Percentiles rank a stretch among this genome's conserved stretches.
These are phyloP conservation scores for Saturnispora dispora DNA, from an alignment of 805 yeast species.

Conservation along the genomic window DNA sequence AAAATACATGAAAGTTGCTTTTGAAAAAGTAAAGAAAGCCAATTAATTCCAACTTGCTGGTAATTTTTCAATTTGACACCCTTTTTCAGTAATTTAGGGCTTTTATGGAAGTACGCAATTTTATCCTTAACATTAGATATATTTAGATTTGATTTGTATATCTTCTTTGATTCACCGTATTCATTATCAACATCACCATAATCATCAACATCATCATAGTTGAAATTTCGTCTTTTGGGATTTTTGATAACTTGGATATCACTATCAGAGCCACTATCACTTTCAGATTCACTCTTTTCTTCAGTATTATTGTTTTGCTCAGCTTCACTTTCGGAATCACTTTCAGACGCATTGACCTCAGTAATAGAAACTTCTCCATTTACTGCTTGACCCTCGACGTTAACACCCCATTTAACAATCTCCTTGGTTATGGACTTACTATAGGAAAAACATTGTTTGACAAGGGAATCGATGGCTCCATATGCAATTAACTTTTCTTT, in stretches of 20 bases:
- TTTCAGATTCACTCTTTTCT: conserved; percentile 19
- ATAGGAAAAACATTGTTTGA: conserved; percentile 69
- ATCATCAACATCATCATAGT: conserved; percentile 13
- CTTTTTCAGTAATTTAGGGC: conserved; percentile 59
- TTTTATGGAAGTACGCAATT: conserved; percentile 46
- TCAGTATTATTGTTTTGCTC: conserved; percentile 19
- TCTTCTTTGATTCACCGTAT: conserved; percentile 11
- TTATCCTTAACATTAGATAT: conserved; percentile 12
- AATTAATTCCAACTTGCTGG: conserved; percentile 95
- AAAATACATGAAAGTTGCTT: conserved; percentile 80
- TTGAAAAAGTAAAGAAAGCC: conserved; percentile 76
- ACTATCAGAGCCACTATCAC: neutral
- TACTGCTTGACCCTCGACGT: conserved; percentile 41
- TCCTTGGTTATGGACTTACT: conserved; percentile 64
- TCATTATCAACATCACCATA: conserved; percentile 19
- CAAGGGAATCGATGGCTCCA: conserved; percentile 88
- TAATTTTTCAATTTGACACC: conserved; percentile 71
- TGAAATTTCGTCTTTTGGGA: neutral
- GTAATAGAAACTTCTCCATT: conserved; percentile 59
- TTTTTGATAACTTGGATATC: conserved; percentile 4
- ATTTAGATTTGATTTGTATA: conserved; percentile 25
- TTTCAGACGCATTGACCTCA: conserved; percentile 34
- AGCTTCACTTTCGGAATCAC: conserved; percentile 10
- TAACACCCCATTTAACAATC: conserved; percentile 84
- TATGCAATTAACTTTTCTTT: conserved; percentile 73